Base-by-base conservation (phyloP, 129 eudicot species). In the Gnaphalium uliginosum region DNA sequence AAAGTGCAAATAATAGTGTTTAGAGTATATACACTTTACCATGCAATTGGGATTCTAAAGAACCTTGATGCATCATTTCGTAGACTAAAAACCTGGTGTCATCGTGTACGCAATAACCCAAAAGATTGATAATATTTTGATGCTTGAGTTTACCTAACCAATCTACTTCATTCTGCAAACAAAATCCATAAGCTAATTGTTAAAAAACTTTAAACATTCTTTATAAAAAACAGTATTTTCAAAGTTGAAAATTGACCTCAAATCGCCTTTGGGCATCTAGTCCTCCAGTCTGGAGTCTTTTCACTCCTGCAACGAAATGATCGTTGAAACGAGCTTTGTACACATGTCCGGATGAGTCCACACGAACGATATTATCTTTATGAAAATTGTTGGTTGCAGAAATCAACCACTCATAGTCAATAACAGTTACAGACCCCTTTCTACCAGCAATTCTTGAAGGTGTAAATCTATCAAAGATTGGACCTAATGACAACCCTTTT, bases 41-140 rank as follows among this genome's bases (percentile, higher is more conserved):
- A 73, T 94, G 97, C 84, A 94, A 84, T 64, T 87, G 97, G 53
- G 73, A 79, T 39, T 91, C 97, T 81, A 94, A 69, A 57, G 98
- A 94, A 0, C 99, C 99, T 62, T 87, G 90, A 62, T 87, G 91
- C 96, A 91, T 90, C 92, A 94, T 80, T 81, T 94, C 97, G 62
- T 87, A 87, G 50, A 89, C 87, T 78, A 94, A 80, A 81, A 89
- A 94, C 35, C 88, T 84, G 2, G 85, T 80, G 62, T 87, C 89
- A 17, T 83, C 87, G 39, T 87, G 87, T 57, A 87, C 82, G 71
- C 97, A 94, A 65, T 87, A 89, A 37, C 97, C 99, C 74, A 93
- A 77, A 72, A 93, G 97, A 68, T 87, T 80, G 81, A 90, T 80
- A 8, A 93, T 79, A 66, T 90, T 94, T 78, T 88, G 98, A 84